Evolutionary conservation across 2,329 filamentous ascomycete genomes (phyloP).

Genomic region (Lecanicillium sp.): DNA sequence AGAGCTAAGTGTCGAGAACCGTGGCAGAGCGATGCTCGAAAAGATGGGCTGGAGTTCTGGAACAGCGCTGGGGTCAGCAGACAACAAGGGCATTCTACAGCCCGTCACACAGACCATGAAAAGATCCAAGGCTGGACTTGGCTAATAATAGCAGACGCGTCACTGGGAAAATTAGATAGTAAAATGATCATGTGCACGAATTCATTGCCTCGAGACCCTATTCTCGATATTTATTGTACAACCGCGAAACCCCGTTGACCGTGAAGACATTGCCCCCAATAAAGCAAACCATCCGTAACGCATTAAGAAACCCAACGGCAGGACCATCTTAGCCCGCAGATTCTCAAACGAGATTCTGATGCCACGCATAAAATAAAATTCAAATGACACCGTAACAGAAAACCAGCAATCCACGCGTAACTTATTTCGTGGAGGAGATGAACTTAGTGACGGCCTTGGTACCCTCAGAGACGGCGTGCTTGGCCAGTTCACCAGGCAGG

Average conservation of each 20-base stretch:
- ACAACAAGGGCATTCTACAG: constrained; percentile 84
- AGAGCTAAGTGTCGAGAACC: constrained; percentile 76
- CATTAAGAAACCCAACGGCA: constrained; percentile 56
- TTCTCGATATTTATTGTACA: constrained; percentile 67
- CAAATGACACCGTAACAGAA: constrained; percentile 52
- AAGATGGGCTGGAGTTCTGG: constrained; percentile 97
- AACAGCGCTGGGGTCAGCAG: constrained; percentile 70
- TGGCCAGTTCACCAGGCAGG: constrained; percentile 95
- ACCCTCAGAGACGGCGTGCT: constrained; percentile 98
- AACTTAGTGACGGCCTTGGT: constrained; percentile 99
- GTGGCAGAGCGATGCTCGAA: constrained; percentile 79
- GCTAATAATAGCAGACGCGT: constrained; percentile 34
- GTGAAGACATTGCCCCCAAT: constrained; percentile 64
- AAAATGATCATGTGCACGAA: constrained; percentile 50
- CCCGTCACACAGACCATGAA: constrained; percentile 86
- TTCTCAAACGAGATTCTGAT: constrained; percentile 54
- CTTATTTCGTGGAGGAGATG: constrained; percentile 98
- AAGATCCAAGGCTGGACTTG: constrained; percentile 75
- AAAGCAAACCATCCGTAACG: constrained; percentile 67
- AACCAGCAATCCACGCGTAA: constrained; percentile 45
- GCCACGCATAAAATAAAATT: constrained; percentile 40
- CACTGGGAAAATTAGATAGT: constrained; percentile 21
- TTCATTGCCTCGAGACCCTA: constrained; percentile 57
- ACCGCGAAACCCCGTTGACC: constrained; percentile 64
- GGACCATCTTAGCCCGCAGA: constrained; percentile 32